Evolutionary conservation across 176 grass and related monocot genomes (phyloP).

Genomic region (bread wheat (Triticum aestivum)): DNA sequence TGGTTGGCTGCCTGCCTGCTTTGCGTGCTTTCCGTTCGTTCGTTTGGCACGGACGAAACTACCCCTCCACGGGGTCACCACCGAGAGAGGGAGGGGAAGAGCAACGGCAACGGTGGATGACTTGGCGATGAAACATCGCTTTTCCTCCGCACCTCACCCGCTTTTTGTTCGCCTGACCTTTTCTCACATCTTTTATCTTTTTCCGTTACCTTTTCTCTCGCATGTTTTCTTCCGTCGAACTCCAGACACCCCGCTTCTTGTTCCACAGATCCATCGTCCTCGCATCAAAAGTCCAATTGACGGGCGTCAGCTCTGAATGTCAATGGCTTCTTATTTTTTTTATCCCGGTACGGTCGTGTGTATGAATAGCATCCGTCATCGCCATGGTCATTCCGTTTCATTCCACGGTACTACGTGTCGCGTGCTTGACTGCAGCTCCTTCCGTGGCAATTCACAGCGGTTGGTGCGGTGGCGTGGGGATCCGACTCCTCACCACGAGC

Average conservation of each 20-base stretch:
- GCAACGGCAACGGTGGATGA: neutral
- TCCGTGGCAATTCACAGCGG: neutral
- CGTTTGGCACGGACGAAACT: constrained; percentile 19
- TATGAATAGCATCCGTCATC: neutral
- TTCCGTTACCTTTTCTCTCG: too few species aligned
- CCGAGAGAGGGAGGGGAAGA: too few species aligned
- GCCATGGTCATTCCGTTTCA: neutral
- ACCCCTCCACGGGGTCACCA: constrained; percentile 33
- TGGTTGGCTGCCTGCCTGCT: constrained; percentile 2
- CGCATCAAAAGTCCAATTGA: too few species aligned
- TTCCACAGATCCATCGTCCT: neutral
- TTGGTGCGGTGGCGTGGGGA: constrained; percentile 1
- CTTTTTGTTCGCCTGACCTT: constrained; percentile 29
- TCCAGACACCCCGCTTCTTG: neutral
- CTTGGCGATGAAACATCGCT: constrained; percentile 42
- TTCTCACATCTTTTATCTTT: neutral
- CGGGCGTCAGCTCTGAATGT: neutral
- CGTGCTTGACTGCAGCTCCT: too few species aligned
- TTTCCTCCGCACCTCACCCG: neutral
- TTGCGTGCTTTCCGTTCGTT: neutral
- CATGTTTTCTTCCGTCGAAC: neutral
- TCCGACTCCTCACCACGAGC: neutral
- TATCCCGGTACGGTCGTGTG: neutral
- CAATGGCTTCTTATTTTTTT: too few species aligned
- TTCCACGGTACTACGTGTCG: too few species aligned